Conservation (phyloP, 495 filamentous ascomycete genomes). For the Evansstolkia leycettana region DNA sequence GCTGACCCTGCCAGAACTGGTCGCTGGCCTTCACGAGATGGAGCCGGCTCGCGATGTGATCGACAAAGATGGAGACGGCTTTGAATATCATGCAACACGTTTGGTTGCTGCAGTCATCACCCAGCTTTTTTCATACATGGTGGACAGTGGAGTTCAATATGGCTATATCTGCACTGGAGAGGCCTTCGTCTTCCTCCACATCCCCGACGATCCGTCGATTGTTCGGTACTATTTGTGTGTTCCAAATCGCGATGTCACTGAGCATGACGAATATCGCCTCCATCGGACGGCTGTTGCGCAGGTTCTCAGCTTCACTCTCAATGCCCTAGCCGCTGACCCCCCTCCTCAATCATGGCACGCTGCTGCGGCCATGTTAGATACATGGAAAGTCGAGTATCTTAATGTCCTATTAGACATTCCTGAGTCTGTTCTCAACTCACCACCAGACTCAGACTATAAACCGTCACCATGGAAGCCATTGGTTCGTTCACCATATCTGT, state of each 20-base stretch:
- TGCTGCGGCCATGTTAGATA: too few relatives aligned
- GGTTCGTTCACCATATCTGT: too few relatives aligned
- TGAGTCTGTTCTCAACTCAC: too few relatives aligned
- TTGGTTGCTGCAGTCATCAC: slow-evolving; percentile 22
- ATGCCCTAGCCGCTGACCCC: too few relatives aligned
- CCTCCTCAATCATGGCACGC: too few relatives aligned
- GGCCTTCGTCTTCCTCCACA: slow-evolving; percentile 30
- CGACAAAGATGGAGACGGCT: slow-evolving; percentile 3
- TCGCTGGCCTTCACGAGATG: slow-evolving; percentile 11
- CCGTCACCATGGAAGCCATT: too few relatives aligned
- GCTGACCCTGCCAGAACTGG: slow-evolving; percentile 13
- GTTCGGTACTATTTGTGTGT: slow-evolving; percentile 27
- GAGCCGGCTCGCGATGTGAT: slow-evolving; percentile 10
- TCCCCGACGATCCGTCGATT: slow-evolving; percentile 21
- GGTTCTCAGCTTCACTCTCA: slow-evolving; percentile 8
- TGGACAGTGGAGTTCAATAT: slow-evolving; percentile 21
- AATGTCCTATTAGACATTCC: too few relatives aligned
- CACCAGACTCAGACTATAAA: too few relatives aligned
- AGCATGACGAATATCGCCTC: slow-evolving; percentile 4
- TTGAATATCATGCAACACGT: slow-evolving; percentile 4
- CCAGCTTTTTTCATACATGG: slow-evolving; percentile 34
- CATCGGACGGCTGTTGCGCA: slow-evolving; percentile 10
- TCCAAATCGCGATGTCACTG: slow-evolving; percentile 25
- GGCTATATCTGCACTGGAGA: slow-evolving; percentile 33
- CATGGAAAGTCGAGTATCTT: too few relatives aligned